Evolutionary conservation across 2,329 filamentous ascomycete genomes (phyloP), one percentile per base, ranked within the genome.

Genomic region (Sporothrix globosa): DNA sequence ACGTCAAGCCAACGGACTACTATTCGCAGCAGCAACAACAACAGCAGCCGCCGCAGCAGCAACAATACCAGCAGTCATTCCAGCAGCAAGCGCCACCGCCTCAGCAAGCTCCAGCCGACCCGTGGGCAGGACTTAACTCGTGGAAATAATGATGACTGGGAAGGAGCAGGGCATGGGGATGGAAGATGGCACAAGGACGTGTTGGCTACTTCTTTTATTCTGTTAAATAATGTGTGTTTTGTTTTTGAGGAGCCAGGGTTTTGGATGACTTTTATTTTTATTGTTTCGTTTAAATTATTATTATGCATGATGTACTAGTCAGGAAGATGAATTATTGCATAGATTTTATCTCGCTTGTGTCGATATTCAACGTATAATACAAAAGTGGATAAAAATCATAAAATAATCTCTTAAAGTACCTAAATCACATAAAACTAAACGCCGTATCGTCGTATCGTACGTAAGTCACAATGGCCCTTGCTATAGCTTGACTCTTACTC

Each of bases 81-180:
- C 80, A 75, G 54, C 75, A 77, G 19, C 81, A 80, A 67, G 77
- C 77, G 13, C 75, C 77, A 61, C 81, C 83, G 63, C 81, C 82
- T 2, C 61, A 65, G 72, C 82, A 81, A 52, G 75, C 78, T 44
- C 78, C 81, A 61, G 69, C 34, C 1, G 84, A 86, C 74, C 84
- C 84, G 1, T 86, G 84, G 84, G 82, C 84, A 14, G 84, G 84
- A 1, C 76, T 86, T 44, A 85, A 81, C 72, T 81, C 83, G 53
- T 86, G 84, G 84, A 86, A 84, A 75, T 86, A 67, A 48, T 9
- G 24, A 7, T 17, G 1, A 48, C n/a, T 10, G 9, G 11, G 48
- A 39, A 5, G 14, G 17, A 3, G 11, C 41, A 41, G 54, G 9
- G 21, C 13, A 11, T 27, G 21, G 34, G 4, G 21, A 19, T 46